These are phyloP conservation scores for Mycena haematopus DNA, from an alignment of 768 basidiomycete genomes.

Conservation along the genomic window DNA sequence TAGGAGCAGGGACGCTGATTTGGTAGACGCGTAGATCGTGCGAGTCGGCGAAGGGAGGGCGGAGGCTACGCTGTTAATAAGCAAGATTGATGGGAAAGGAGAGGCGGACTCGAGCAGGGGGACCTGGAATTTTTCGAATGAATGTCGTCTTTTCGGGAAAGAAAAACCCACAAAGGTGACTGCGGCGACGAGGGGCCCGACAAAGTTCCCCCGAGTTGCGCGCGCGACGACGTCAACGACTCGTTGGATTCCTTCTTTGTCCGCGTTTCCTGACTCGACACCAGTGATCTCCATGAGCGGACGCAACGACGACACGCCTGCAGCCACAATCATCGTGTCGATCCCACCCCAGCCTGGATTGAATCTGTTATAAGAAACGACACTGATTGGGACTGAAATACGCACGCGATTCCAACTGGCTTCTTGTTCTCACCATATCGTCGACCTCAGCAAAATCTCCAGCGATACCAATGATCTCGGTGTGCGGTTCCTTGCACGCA, in stretches of 20 bases:
- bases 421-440: conserved; percentile 70
- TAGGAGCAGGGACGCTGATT: conserved; percentile 78
- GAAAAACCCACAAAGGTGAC: conserved; percentile 67
- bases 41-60: conserved; percentile 87
- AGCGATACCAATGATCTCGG: conserved; percentile 52
- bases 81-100: conserved; percentile 70
- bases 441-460: conserved; percentile 72
- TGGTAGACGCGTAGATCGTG: conserved; percentile 83
- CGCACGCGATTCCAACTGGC: conserved; percentile 61
- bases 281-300: conserved; percentile 79
- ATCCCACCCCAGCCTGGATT: conserved; percentile 77
- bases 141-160: neutral
- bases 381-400: conserved; percentile 7
- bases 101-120: conserved; percentile 76
- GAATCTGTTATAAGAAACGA: neutral
- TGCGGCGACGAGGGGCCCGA: conserved; percentile 73
- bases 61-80: conserved; percentile 81
- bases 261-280: conserved; percentile 41
- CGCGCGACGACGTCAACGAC: conserved; percentile 61
- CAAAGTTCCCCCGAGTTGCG: conserved; percentile 64
- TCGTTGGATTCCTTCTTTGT: conserved; percentile 60
- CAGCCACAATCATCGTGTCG: conserved; percentile 82
- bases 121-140: conserved; percentile 53
- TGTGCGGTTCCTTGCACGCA: conserved; percentile 26
- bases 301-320: conserved; percentile 83